These are phyloP conservation scores for Phytopythium chamaehyphon DNA, from an alignment of 352 stramenopile species.

Conservation along the genomic window DNA sequence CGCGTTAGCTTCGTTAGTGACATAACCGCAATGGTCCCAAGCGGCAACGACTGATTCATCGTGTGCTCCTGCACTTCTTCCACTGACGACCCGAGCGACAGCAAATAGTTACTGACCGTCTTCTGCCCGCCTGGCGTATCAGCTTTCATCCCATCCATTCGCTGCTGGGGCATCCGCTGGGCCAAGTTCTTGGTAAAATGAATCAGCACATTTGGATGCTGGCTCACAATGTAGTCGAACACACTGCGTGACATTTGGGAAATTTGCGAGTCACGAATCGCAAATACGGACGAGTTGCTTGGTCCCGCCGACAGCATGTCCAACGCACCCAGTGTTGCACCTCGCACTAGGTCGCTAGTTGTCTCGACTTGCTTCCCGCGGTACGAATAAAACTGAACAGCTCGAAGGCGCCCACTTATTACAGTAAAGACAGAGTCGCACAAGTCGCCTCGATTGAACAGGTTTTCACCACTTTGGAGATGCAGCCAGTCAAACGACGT, in stretches of 20 bases:
- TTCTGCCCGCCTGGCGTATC: slow-evolving; percentile 30
- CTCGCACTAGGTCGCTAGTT: slow-evolving; percentile 74
- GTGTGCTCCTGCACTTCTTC: slow-evolving; percentile 17
- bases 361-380: slow-evolving; percentile 66
- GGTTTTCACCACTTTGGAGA: slow-evolving; percentile 71
- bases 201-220: slow-evolving; percentile 59
- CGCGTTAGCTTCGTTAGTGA: slow-evolving; percentile 72
- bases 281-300: slow-evolving; percentile 82
- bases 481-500: slow-evolving; percentile 84
- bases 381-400: slow-evolving; percentile 61
- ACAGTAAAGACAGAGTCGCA: slow-evolving; percentile 82
- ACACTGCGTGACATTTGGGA: slow-evolving; percentile 85
- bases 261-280: slow-evolving; percentile 83
- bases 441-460: slow-evolving; percentile 73
- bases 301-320: slow-evolving; percentile 74
- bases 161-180: slow-evolving; percentile 46
- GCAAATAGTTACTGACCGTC: slow-evolving; percentile 37
- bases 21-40: slow-evolving; percentile 75
- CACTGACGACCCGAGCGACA: slow-evolving; percentile 46
- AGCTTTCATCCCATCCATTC: slow-evolving; percentile 23
- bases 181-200: slow-evolving; percentile 81
- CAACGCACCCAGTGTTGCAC: slow-evolving; percentile 72
- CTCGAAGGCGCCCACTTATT: slow-evolving; percentile 72
- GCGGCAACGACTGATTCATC: slow-evolving; percentile 25
- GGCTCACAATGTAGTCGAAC: slow-evolving; percentile 80